Evolutionary conservation across 495 filamentous ascomycete species (phyloP), one percentile per base, ranked within the genome.

Genomic region (Penicillium herquei): DNA sequence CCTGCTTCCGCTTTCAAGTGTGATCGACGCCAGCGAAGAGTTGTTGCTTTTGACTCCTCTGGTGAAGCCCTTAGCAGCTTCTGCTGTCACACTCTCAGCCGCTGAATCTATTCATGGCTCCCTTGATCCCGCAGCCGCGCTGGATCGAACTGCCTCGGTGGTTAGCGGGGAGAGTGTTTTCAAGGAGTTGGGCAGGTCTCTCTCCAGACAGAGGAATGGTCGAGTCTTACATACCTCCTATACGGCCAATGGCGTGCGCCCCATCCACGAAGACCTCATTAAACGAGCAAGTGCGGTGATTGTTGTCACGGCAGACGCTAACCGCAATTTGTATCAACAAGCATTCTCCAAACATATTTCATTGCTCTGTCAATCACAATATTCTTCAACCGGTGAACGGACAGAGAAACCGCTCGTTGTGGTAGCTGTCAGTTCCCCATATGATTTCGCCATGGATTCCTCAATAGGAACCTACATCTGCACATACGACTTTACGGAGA

Each of bases 401-500:
- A 67, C 71, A 7, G 83, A 84, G 61, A 87, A 84, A 63, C 85
- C 85, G 6, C 71, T 96, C 32, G 79, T 95, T 39, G 91, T 95
- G 32, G 86, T 96, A n/a, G 85, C 90, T 3, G 90, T 92, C 50
- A 95, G 90, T 70, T 95, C 91, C 7, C 91, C 91, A 1, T 96
- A 95, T 69, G 91, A 96, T 68, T 96, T 96, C 69, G 91, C 90
- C n/a, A 91, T 89, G 84, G 91, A 96, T 56, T 83, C 85, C 49
- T 80, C 85, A 3, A 89, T 96, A 31, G 87, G 87, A 8, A 95
- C 91, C 4, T 96, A 95, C 65, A 79, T 96, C 45, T 96, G 91
- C 72, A 96, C 91, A 0, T 96, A 92, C 63, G 91, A 96, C 73
- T 95, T 94, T 65, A 96, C 91, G 4, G 91, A 96, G 60, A 92